Conservation (phyloP, 768 basidiomycete species). For the Cyathus striatus region DNA sequence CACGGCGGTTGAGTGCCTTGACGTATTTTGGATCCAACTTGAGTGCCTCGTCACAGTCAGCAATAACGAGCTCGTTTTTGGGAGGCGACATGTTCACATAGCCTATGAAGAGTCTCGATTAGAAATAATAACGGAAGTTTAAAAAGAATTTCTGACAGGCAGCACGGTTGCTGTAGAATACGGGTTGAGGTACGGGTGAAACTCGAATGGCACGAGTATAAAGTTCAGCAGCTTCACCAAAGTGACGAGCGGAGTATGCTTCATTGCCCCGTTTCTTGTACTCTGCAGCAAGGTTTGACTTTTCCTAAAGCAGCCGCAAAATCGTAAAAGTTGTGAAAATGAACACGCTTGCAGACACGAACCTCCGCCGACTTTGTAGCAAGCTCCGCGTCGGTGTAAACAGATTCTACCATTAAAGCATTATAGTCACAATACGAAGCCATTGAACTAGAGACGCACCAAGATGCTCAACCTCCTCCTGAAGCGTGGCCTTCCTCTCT, state of each 20-base stretch:
- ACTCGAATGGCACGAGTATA: constrained; percentile 76
- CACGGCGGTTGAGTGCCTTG: constrained; percentile 89
- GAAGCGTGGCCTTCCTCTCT: constrained; percentile 50
- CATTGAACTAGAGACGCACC: too few species aligned
- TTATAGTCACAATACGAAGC: too few species aligned
- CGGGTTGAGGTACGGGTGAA: constrained; percentile 78
- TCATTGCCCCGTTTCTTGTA: constrained; percentile 72
- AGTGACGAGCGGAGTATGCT: constrained; percentile 62
- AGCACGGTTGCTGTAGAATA: constrained; percentile 95
- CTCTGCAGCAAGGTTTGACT: constrained; percentile 51
- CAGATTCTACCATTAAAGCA: constrained; percentile 34
- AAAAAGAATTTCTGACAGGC: constrained; percentile 60
- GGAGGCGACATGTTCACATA: constrained; percentile 91
- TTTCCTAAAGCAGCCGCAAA: too few species aligned
- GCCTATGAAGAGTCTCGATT: constrained; percentile 36
- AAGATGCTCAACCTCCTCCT: constrained; percentile 20
- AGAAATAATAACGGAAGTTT: background rate
- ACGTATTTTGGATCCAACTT: constrained; percentile 80
- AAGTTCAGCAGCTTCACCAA: constrained; percentile 50
- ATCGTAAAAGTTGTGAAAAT: too few species aligned
- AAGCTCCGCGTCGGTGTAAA: constrained; percentile 55
- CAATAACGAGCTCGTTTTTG: constrained; percentile 74
- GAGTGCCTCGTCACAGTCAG: constrained; percentile 87
- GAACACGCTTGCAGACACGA: too few species aligned
- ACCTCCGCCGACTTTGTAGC: constrained; percentile 56